phyloP scores from a whole-genome alignment of 306 rosid species.

The Gastrolobium villosum region DNA sequence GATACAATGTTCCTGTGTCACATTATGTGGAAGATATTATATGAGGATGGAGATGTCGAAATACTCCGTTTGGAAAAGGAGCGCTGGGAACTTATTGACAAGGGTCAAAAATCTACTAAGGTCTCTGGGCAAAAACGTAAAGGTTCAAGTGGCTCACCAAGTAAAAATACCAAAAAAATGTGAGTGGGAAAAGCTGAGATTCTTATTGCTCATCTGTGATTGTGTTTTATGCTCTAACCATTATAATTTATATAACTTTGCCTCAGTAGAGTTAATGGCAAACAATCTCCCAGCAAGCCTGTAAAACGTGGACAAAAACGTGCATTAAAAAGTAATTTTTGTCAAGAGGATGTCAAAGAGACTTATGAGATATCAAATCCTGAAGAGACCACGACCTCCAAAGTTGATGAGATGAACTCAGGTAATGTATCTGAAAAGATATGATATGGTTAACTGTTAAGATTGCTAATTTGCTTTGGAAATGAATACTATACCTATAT shows the following conservation, averaged over 20 bases:
- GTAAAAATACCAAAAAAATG: slow-evolving; percentile 62
- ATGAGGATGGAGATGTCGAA: slow-evolving; percentile 67
- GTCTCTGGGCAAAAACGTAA: slow-evolving; percentile 60
- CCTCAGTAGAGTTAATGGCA: slow-evolving; percentile 68
- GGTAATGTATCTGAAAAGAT: slow-evolving; percentile 59
- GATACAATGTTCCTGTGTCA: slow-evolving; percentile 42
- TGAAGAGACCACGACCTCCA: slow-evolving; percentile 52
- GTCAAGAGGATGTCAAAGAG: slow-evolving; percentile 69
- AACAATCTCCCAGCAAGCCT: slow-evolving; percentile 67
- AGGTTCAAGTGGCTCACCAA: slow-evolving; percentile 52
- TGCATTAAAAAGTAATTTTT: slow-evolving; percentile 52
- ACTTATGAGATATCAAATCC: slow-evolving; percentile 68
- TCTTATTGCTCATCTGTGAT: slow-evolving; percentile 35
- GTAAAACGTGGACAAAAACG: slow-evolving; percentile 55
- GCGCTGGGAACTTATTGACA: slow-evolving; percentile 64
- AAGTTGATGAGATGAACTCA: slow-evolving; percentile 66
- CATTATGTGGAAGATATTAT: slow-evolving; percentile 69
- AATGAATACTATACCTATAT: slow-evolving; percentile 16
- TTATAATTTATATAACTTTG: slow-evolving; percentile 41
- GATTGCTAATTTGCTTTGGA: slow-evolving; percentile 29
- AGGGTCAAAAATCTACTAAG: slow-evolving; percentile 59
- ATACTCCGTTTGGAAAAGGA: slow-evolving; percentile 64
- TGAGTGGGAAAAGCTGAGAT: slow-evolving; percentile 57
- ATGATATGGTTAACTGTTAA: slow-evolving; percentile 27
- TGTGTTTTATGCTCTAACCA: slow-evolving; percentile 23